Conservation (phyloP, 2,329 filamentous ascomycete genomes). For the Cytospora schulzeri region DNA sequence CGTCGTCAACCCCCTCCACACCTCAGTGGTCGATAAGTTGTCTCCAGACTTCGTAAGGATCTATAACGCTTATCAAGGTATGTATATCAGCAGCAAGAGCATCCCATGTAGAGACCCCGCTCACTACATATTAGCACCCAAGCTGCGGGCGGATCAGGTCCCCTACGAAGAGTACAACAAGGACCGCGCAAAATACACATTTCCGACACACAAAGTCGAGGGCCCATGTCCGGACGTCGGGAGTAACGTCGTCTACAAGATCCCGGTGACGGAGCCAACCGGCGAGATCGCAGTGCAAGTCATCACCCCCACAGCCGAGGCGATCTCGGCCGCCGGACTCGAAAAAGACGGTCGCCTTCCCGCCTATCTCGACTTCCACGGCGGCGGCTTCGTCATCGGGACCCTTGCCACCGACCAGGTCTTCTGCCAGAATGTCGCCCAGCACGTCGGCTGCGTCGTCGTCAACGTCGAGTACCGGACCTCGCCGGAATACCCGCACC, state of each 20-base stretch:
- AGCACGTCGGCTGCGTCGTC: constrained; percentile 23
- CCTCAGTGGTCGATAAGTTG: constrained; percentile 39
- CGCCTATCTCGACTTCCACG: constrained; percentile 23
- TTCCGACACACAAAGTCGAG: constrained; percentile 18
- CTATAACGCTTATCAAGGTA: constrained; percentile 40
- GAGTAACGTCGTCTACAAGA: constrained; percentile 6
- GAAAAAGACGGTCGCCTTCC: constrained; percentile 14
- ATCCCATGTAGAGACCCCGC: background rate
- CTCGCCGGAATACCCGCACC: constrained; percentile 22
- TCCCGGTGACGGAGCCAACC: constrained; percentile 11
- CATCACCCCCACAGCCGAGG: constrained; percentile 14
- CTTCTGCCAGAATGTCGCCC: constrained; percentile 21
- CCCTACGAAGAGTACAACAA: constrained; percentile 24
- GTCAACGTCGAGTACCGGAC: constrained; percentile 25
- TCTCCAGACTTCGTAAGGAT: constrained; percentile 43
- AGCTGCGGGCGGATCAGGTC: constrained; percentile 23
- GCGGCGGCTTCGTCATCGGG: constrained; percentile 26
- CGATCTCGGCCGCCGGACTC: constrained; percentile 11
- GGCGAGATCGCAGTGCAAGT: constrained; percentile 24
- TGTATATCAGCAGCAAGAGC: background rate
- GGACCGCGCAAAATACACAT: constrained; percentile 24
- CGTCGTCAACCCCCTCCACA: constrained; percentile 42
- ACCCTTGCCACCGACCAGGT: constrained; percentile 13
- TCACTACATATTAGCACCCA: constrained; percentile 11
- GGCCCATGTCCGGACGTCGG: constrained; percentile 12